Evolutionary conservation across 176 grass and related monocot species (phyloP), one percentile per base, ranked within the genome.

Genomic region (Aegilops umbellulata): DNA sequence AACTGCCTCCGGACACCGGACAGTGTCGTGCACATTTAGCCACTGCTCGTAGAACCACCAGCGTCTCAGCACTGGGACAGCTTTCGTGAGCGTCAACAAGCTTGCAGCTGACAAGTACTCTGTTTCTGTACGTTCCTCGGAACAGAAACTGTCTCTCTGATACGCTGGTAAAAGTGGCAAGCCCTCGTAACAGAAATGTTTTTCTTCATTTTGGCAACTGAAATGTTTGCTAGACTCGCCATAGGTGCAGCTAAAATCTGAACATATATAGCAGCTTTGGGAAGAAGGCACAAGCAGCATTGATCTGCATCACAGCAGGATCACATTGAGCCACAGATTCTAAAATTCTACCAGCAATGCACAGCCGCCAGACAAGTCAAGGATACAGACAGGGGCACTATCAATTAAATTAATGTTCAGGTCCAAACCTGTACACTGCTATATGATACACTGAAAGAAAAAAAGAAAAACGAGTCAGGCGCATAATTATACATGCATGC

Each of bases 401-500:
- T 88, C 82, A 88, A 88, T 87, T 88, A 92, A 92, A 95, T 92
- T 86, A 84, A 89, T 88, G 51, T 90, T 90, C 90, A 91, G 86
- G 90, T 91, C 83, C 90, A 39, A 91, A 95, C 76, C 90, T 95
- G 90, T 95, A 95, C 90, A 95, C 67, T 64, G 90, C 90, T 93
- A 88, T 92, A 88, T 88, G 90, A 90, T 90, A 89, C 85, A 81
- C 74, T 39, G 81, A 74, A 89, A 86, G 60, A 90, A 73, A 82
- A 58, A 58, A 19, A 51, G n/a, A 51, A 90, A 85, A 90, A 92
- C 81, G 87, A 64, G 53, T 92, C 82, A 91, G 81, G 68, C 49
- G 63, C 82, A 90, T 95, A 95, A 95, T 95, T 95, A 95, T 93
- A 95, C 93, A 95, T 81, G 90, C 93, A 95, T 78, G 90, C 88